Evolutionary conservation across 805 yeast genomes (phyloP), one percentile per base, ranked within the genome.

Genomic region (Candida sithepensis): DNA sequence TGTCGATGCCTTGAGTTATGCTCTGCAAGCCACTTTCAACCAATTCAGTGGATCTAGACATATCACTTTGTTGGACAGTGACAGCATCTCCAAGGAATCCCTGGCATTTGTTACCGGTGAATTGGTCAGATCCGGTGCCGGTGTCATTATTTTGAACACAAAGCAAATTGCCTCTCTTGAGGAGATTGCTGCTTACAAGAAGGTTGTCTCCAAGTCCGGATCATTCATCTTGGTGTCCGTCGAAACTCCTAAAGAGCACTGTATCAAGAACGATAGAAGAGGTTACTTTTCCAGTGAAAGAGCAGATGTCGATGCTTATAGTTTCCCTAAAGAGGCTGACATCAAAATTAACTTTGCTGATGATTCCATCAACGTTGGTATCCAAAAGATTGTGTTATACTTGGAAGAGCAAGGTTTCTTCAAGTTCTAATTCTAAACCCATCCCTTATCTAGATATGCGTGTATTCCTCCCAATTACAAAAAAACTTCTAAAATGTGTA

Each of bases 31-130:
- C 33, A 88, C 95, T 37, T 83, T 91, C 71, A 87, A 92, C 75
- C 96, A 92, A 75, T 84, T 81, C 53, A 79, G 85, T 50, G 91
- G 95, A 42, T 88, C 88, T 43, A 85, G 98, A 69, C 80, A 88
- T 68, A 84, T 80, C 64, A 77, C 87, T 47, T 77, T 77, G 55
- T 71, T 81, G 57, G 75, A 64, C 45, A 67, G 67, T 12, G 50
- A 55, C 16, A 56, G 61, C 38, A 60, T 64, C 32, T 55, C 65
- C 22, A 61, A 59, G 41, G 50, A 52, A 14, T 68, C 77, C 59
- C 77, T 82, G 51, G 78, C 85, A 4, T 83, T 79, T 58, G 80
- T 87, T 49, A 78, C 87, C 41, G 76, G 82, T 48, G 92, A 90
- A 69, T 73, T 89, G 56, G 85, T 85, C 39, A 82, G 88, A 64